Conservation (phyloP, 805 yeast genomes). For the Brettanomyces custersianus region DNA sequence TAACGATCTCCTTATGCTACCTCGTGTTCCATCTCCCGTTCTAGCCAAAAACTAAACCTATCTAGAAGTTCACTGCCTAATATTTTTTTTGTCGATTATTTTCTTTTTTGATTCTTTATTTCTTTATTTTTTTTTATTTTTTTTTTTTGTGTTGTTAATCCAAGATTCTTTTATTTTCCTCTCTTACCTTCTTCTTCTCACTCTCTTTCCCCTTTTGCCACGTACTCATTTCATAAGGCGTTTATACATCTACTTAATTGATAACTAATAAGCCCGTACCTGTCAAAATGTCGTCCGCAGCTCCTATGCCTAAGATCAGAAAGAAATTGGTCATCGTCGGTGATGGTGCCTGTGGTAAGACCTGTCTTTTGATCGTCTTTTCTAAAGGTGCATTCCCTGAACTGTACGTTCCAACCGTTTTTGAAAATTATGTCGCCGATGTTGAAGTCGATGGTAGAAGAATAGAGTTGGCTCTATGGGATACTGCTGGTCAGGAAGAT, state of each 20-base stretch:
- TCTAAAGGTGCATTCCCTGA: conserved; percentile 89
- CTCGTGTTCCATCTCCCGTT: too few species aligned
- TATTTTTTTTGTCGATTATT: too few species aligned
- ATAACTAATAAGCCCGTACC: too few species aligned
- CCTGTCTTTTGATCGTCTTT: conserved; percentile 79
- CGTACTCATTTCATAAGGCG: too few species aligned
- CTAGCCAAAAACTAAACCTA: too few species aligned
- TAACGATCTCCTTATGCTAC: too few species aligned
- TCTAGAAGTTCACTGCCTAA: too few species aligned
- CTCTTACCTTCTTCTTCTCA: neutral
- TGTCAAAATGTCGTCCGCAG: conserved; percentile 1
- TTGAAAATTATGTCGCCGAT: conserved; percentile 95
- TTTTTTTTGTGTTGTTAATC: too few species aligned
- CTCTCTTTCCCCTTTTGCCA: too few species aligned
- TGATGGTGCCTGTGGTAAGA: conserved; percentile 97
- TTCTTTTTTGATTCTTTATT: too few species aligned
- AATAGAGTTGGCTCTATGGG: conserved; percentile 93
- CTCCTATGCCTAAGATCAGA: conserved; percentile 37
- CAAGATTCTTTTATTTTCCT: neutral
- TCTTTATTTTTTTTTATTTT: too few species aligned
- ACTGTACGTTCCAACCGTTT: conserved; percentile 92
- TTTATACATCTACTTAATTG: too few species aligned
- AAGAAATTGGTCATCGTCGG: conserved; percentile 91
- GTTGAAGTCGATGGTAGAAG: conserved; percentile 87
- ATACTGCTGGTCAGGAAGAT: conserved; percentile 98